A percentile compares a stretch with the other conserved stretches of the same genome.
These are phyloP conservation scores for Mortierella sp. DNA, from an alignment of 371 early-diverging fungal genomes.

Conservation along the genomic window DNA sequence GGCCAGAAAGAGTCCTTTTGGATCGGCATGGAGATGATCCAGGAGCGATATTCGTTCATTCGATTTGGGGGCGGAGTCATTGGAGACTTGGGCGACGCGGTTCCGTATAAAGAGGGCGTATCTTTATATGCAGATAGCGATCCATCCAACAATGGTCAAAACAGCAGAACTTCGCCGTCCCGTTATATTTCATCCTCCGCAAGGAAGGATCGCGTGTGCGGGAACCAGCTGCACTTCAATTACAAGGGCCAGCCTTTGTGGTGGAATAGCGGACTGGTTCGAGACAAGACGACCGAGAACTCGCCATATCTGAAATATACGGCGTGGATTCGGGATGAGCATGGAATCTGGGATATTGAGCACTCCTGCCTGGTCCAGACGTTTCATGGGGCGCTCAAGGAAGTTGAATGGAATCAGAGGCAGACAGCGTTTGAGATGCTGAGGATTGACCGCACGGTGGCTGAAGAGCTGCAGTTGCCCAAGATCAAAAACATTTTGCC, in stretches of 20 bases:
- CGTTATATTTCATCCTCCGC: slow-evolving; percentile 46
- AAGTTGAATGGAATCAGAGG: slow-evolving; percentile 29
- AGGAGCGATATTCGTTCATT: slow-evolving; percentile 66
- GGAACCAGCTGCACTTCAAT: slow-evolving; percentile 62
- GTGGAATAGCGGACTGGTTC: slow-evolving; percentile 64
- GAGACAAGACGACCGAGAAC: slow-evolving; percentile 46
- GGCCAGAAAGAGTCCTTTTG: slow-evolving; percentile 74
- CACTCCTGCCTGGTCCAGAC: slow-evolving; percentile 17
- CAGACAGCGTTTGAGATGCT: slow-evolving; percentile 26
- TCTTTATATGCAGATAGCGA: not conserved
- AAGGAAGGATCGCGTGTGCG: slow-evolving; percentile 60
- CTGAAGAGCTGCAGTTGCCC: slow-evolving; percentile 13
- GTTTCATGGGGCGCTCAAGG: slow-evolving; percentile 17
- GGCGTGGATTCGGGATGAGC: slow-evolving; percentile 32
- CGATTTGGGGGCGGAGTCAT: slow-evolving; percentile 64
- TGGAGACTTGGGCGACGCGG: slow-evolving; percentile 58
- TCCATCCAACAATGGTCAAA: too few relatives aligned
- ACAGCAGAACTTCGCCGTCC: not conserved
- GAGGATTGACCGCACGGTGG: slow-evolving; percentile 24
- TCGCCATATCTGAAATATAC: slow-evolving; percentile 26
- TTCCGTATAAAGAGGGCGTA: slow-evolving; percentile 27
- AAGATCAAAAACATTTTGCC: slow-evolving; percentile 13
- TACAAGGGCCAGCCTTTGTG: slow-evolving; percentile 56
- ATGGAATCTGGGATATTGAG: slow-evolving; percentile 27
- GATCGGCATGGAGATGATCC: slow-evolving; percentile 68